Base-by-base conservation (phyloP, 2,329 filamentous ascomycete species). In the Whalleya microplaca region DNA sequence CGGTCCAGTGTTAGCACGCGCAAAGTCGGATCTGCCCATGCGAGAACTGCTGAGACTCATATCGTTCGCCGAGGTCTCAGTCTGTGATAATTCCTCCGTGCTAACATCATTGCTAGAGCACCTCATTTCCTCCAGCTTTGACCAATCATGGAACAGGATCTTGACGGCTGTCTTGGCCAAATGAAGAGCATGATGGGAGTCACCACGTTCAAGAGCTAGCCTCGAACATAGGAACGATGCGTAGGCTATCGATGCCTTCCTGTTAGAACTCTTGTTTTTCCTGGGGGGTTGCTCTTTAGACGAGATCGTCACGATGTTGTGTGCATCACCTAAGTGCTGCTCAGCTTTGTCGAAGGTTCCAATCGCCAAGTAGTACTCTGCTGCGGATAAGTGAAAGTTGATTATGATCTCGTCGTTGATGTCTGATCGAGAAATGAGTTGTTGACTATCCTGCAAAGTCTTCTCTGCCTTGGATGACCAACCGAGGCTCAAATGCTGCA, bases 311-410 rank as follows among this genome's bases (percentile, higher is more conserved):
- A 74, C 69, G 59, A 70, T 57, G 61, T 74, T 63, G 44, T 78
- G 77, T 37, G 78, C 78, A 55, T 75, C 74, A 43, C 69, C 62
- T 18, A 80, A 65, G 53, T 74, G 65, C 21, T 72, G 72, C 54
- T 73, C 75, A 51, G 84, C 88, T 72, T 89, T 86, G 9, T 86
- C 80, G 16, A 84, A 75, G 48, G 86, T 85, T 9, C 88, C 89
- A 12, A 87, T 82, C 1, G 84, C 83, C 18, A 93, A 76, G 23
- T 88, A 79, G 70, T 92, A 92, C 70, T 96, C 91, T 0, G 90
- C 87, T 58, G 87, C 86, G 0, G 86, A 84, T 6, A 96, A 75
- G 62, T 92, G 83, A 70, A 89, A 89, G 16, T 73, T 73, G 9
- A 78, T 78, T 19, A 78, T 62, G 5, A 77, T 71, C 18, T 80